Conservation (phyloP, 2,329 filamentous ascomycete species). For the Aspergillus niger region DNA sequence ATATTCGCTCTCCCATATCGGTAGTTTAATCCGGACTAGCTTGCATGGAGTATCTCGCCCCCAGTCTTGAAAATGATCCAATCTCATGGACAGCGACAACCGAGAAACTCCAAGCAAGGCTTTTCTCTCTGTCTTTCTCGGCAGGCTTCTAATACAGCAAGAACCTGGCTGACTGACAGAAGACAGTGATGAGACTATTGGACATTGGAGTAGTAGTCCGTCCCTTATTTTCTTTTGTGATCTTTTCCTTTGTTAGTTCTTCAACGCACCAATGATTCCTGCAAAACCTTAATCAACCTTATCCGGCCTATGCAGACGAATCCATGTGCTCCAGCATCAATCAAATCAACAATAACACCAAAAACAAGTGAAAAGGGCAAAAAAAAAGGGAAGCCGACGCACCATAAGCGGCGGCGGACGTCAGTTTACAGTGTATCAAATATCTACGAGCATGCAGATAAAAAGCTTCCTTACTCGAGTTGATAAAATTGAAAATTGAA, state of each 20-base stretch:
- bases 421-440: no score
- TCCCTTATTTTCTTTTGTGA: neutral
- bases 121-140: no score
- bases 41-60: no score
- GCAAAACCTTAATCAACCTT: neutral
- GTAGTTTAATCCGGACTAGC: neutral
- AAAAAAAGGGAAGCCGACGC: neutral
- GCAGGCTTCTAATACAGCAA: neutral
- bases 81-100: no score
- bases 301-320: neutral
- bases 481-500: no score
- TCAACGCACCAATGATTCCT: neutral
- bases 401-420: no score
- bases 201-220: neutral
- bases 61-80: neutral
- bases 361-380: constrained; percentile 1
- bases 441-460: no score
- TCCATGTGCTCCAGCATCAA: no score
- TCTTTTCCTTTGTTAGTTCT: neutral
- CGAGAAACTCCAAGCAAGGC: no score
- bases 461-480: no score
- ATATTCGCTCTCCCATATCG: neutral
- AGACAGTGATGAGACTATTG: neutral
- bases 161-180: neutral
- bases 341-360: neutral